Evolutionary conservation across 2,329 filamentous ascomycete species (phyloP).

Genomic region (Colletotrichum agaves): DNA sequence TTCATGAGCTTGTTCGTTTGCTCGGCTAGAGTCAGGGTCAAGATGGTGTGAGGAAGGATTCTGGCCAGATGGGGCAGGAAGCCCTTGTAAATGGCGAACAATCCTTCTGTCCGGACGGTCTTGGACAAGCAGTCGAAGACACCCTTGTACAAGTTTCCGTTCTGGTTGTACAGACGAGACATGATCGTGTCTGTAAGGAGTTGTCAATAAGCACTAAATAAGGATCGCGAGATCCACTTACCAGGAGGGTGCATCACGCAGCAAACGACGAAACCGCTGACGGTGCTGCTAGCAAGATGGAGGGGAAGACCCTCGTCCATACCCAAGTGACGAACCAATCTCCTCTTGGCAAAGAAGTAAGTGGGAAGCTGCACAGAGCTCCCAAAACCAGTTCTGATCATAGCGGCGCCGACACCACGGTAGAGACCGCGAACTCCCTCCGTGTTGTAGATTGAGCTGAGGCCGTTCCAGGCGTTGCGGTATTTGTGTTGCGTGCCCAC

Average conservation of each 20-base stretch:
- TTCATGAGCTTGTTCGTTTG: constrained; percentile 95
- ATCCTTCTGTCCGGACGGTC: constrained; percentile 89
- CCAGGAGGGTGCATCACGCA: constrained; percentile 97
- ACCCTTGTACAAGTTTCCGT: constrained; percentile 93
- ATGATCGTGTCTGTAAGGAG: constrained; percentile 83
- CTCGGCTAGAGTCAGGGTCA: constrained; percentile 92
- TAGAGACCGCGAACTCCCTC: constrained; percentile 89
- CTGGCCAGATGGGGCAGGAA: constrained; percentile 94
- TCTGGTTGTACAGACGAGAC: constrained; percentile 99
- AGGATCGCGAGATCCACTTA: constrained; percentile 51
- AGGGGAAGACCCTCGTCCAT: constrained; percentile 92
- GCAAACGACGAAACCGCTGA: constrained; percentile 95
- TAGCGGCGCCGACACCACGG: constrained; percentile 89
- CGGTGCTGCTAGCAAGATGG: constrained; percentile 88
- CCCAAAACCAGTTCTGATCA: constrained; percentile 95
- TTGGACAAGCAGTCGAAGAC: constrained; percentile 93
- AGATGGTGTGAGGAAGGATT: constrained; percentile 94
- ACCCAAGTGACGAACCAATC: constrained; percentile 81
- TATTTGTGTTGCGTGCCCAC: constrained; percentile 98
- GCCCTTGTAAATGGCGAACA: constrained; percentile 96
- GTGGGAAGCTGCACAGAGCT: constrained; percentile 96
- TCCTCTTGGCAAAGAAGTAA: constrained; percentile 96
- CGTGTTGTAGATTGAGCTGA: constrained; percentile 78
- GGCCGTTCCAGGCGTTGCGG: constrained; percentile 83
- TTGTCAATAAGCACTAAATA: constrained; percentile 20